A percentile compares a stretch with the other conserved stretches of the same genome.
Evolutionary conservation across 352 stramenopile species (phyloP).

Genomic region (Sclerospora graminicola): DNA sequence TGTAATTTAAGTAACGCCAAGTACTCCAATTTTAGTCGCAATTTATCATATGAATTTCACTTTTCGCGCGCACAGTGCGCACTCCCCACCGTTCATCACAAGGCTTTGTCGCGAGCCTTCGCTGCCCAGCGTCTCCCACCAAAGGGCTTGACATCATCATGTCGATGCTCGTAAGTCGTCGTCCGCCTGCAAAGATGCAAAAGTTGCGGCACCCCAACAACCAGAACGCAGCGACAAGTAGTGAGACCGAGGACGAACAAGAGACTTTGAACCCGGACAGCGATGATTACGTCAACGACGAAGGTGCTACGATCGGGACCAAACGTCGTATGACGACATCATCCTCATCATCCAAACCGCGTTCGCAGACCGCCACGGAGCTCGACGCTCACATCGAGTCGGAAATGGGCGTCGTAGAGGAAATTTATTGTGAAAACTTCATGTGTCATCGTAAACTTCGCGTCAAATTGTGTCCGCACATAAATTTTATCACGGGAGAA

Average conservation of each 20-base stretch:
- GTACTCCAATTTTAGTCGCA: too few species aligned
- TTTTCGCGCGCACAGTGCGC: too few species aligned
- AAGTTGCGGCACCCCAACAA: slow-evolving; percentile 9
- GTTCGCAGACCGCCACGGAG: neutral
- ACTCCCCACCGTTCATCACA: too few species aligned
- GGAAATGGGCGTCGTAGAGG: slow-evolving; percentile 91
- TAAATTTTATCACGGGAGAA: slow-evolving; percentile 88
- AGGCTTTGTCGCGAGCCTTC: too few species aligned
- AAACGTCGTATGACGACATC: slow-evolving; percentile 12
- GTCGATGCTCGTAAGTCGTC: slow-evolving; percentile 11
- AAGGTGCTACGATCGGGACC: slow-evolving; percentile 3
- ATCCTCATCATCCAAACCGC: neutral
- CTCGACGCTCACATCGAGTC: slow-evolving; percentile 15
- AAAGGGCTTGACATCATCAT: too few species aligned
- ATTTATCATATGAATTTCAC: too few species aligned
- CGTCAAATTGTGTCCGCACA: slow-evolving; percentile 71
- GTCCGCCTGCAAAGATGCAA: slow-evolving; percentile 13
- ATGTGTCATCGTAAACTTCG: slow-evolving; percentile 95
- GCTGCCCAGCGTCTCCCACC: too few species aligned
- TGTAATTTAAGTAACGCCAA: too few species aligned
- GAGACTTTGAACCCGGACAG: slow-evolving; percentile 9
- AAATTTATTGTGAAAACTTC: slow-evolving; percentile 97
- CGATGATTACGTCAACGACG: slow-evolving; percentile 13
- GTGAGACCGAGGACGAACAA: slow-evolving; percentile 28
- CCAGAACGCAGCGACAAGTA: slow-evolving; percentile 12